These are phyloP conservation scores for Dipodascus geniculatus DNA, from an alignment of 805 yeast species.

Conservation along the genomic window DNA sequence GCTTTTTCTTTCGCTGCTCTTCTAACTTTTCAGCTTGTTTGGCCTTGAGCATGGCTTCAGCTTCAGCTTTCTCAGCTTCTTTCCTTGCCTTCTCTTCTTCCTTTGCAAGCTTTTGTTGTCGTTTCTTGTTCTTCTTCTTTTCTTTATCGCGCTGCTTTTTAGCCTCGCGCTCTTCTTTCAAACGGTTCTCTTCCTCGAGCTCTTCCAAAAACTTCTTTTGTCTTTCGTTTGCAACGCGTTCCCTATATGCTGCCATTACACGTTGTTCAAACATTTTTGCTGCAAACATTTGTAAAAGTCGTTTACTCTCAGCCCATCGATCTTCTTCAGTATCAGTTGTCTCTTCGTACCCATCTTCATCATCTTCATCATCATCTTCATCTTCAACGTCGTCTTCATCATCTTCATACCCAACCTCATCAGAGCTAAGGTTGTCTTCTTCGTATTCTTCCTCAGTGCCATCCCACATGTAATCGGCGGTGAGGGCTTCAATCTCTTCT, in stretches of 20 bases:
- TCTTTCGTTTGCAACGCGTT: slow-evolving; percentile 63
- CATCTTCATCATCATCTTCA: slow-evolving; percentile 11
- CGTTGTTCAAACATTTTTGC: slow-evolving; percentile 67
- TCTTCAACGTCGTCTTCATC: slow-evolving; percentile 13
- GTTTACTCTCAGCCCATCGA: slow-evolving; percentile 66
- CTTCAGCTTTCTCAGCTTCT: slow-evolving; percentile 24
- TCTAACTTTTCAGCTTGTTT: slow-evolving; percentile 20
- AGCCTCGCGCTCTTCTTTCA: slow-evolving; percentile 22
- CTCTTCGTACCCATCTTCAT: slow-evolving; percentile 9
- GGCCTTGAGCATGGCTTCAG: slow-evolving; percentile 18
- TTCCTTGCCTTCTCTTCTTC: slow-evolving; percentile 28
- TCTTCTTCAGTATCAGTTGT: slow-evolving; percentile 36
- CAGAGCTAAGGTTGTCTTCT: slow-evolving; percentile 17
- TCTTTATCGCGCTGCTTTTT: slow-evolving; percentile 30
- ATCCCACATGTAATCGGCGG: slow-evolving; percentile 10
- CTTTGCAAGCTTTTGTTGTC: slow-evolving; percentile 26
- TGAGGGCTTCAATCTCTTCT: slow-evolving; percentile 16
- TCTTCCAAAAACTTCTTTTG: slow-evolving; percentile 27
- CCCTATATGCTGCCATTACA: slow-evolving; percentile 65
- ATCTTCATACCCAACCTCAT: slow-evolving; percentile 20
- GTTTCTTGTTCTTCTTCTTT: slow-evolving; percentile 30
- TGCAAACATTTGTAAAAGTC: slow-evolving; percentile 67
- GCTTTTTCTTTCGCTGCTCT: slow-evolving; percentile 20
- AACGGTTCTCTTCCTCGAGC: slow-evolving; percentile 23
- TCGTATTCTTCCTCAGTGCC: slow-evolving; percentile 12